These are phyloP conservation scores for Rhizophagus clarus DNA, from an alignment of 192 early-diverging fungal species.

Conservation along the genomic window DNA sequence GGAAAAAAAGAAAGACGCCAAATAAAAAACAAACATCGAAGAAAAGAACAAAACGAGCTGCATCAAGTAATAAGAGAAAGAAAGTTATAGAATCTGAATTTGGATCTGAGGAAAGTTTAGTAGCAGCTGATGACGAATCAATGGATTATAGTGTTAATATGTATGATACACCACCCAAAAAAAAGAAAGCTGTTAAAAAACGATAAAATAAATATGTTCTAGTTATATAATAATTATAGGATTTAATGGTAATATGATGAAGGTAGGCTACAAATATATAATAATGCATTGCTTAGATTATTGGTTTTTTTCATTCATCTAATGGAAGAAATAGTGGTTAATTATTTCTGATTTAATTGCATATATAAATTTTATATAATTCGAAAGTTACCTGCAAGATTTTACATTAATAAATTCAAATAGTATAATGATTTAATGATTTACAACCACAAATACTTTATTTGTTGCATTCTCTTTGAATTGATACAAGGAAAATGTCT, in stretches of 20 bases:
- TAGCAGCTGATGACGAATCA: neutral
- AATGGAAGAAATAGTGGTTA: no score
- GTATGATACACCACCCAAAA: no score
- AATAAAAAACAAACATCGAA: neutral
- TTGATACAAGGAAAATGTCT: no score
- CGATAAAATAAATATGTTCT: neutral
- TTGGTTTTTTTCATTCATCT: no score
- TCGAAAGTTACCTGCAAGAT: neutral
- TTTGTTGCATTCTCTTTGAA: no score
- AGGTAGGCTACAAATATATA: no score
- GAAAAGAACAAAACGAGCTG: neutral
- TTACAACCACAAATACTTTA: no score
- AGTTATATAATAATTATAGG: neutral
- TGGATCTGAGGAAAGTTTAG: neutral
- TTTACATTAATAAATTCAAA: neutral
- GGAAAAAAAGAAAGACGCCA: neutral
- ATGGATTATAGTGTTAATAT: no score
- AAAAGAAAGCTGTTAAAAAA: neutral
- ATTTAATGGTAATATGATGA: neutral
- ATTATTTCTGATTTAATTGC: no score
- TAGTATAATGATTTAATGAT: no score
- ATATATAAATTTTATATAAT: neutral
- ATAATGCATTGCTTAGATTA: no score
- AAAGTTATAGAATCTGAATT: neutral
- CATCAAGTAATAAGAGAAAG: neutral